Evolutionary conservation across 1,284 basidiomycete genomes (phyloP), one percentile per base, ranked within the genome.

Genomic region (Schizophyllum commune): DNA sequence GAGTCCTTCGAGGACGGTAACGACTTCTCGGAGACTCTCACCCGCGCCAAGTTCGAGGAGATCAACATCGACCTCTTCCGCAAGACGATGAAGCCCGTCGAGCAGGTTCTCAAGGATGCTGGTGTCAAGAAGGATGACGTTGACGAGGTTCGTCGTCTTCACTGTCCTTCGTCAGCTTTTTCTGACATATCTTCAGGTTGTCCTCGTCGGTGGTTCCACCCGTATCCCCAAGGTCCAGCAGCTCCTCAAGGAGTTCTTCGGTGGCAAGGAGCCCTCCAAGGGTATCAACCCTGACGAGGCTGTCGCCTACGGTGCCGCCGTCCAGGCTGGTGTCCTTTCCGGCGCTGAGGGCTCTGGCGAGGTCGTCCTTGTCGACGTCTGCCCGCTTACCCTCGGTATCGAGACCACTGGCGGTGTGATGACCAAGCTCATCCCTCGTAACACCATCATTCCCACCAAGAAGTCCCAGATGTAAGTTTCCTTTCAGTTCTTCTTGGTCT

Each of bases 191-290:
- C 4, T 20, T 11, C 57, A 87, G 86, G 77, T 91, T 63, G 89
- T 91, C 39, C 91, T 98, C 61, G 95, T 98, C 65, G 96, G 96
- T 79, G 96, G 96, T 76, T 98, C 96, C 13, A 98, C 96, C 66
- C 94, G 96, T 88, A 98, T 98, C 69, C 96, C 96, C 75, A 97
- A 96, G 83, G 94, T 98, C 66, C 96, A 98, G 74, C 91, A 96
- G 72, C 90, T 98, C 71, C 85, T 98, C 73, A 93, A 93, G 79
- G 93, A 96, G 72, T 96, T 86, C 82, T 96, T 96, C 73, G 81
- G 78, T 68, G 89, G 91, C 74, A 96, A 93, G 80, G 94, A 96
- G 74, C 92, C 92, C 32, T 92, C 90, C 60, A 93, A 92, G 83
- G 90, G 92, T 66, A 94, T 95, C 76, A 96, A 97, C 83, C 93